Conservation (phyloP, 1,284 basidiomycete species). For the Rhizoctonia solani region DNA sequence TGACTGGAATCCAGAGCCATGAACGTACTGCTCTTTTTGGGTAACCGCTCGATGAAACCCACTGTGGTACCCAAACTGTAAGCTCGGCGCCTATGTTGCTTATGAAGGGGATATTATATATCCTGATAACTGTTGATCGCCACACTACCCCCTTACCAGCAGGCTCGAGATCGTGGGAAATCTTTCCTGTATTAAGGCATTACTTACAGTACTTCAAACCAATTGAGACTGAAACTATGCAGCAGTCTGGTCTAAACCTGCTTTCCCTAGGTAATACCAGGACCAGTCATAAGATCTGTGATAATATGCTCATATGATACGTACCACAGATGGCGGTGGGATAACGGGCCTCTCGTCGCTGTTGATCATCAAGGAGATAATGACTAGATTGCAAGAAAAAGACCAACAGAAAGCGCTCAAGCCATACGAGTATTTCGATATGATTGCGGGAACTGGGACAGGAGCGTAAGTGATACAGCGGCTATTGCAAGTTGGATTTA, state of each 20-base stretch:
- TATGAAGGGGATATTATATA: too few relatives aligned
- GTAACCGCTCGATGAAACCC: too few relatives aligned
- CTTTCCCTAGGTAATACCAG: neutral
- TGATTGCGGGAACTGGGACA: conserved; percentile 27
- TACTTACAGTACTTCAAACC: too few relatives aligned
- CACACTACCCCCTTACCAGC: too few relatives aligned
- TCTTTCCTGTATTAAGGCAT: too few relatives aligned
- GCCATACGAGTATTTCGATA: conserved; percentile 2
- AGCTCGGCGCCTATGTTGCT: too few relatives aligned
- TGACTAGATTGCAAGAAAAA: neutral
- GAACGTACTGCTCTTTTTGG: too few relatives aligned
- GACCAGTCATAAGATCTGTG: neutral
- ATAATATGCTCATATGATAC: neutral
- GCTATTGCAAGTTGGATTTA: neutral
- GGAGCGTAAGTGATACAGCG: conserved; percentile 1
- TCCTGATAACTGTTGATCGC: too few relatives aligned
- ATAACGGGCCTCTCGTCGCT: neutral
- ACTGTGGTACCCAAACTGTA: too few relatives aligned
- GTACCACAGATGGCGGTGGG: neutral
- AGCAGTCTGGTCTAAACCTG: neutral
- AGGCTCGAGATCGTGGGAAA: too few relatives aligned
- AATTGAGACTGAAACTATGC: too few relatives aligned
- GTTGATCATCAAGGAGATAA: neutral
- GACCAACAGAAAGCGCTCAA: neutral
- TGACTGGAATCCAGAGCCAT: too few relatives aligned